Evolutionary conservation across 495 filamentous ascomycete species (phyloP).

Genomic region (Penicillium lividum): DNA sequence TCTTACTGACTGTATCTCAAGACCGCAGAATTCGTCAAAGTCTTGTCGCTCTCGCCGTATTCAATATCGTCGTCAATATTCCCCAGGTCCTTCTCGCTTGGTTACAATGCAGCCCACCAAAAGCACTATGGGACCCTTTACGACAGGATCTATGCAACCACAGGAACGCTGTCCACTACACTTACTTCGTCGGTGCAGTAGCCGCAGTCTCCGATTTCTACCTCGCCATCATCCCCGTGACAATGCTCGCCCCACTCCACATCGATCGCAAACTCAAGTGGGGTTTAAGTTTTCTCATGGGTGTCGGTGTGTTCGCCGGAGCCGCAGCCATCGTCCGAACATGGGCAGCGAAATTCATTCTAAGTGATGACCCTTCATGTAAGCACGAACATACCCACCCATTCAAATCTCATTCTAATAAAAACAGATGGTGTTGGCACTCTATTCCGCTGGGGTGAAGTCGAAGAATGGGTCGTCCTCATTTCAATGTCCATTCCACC

Average conservation of each 20-base stretch:
- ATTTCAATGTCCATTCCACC: conserved; percentile 33
- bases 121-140: conserved; percentile 26
- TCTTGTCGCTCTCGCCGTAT: conserved; percentile 22
- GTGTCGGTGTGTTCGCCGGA: conserved; percentile 28
- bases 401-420: conserved; percentile 2
- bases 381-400: background rate
- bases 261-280: conserved; percentile 31
- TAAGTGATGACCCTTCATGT: conserved; percentile 28
- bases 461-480: conserved; percentile 31
- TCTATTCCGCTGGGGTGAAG: conserved; percentile 29
- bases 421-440: conserved; percentile 23
- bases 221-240: conserved; percentile 25
- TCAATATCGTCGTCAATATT: conserved; percentile 29
- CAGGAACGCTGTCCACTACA: conserved; percentile 26
- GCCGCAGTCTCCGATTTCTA: conserved; percentile 28
- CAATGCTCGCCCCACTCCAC: conserved; percentile 23
- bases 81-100: conserved; percentile 25
- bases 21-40: conserved; percentile 27
- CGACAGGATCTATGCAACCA: conserved; percentile 23
- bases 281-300: conserved; percentile 31
- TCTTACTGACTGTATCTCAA: conserved; percentile 1
- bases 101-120: conserved; percentile 26
- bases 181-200: conserved; percentile 27
- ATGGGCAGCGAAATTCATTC: conserved; percentile 29
- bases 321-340: conserved; percentile 28